Percentiles rank a stretch among this genome's conserved stretches.
These are phyloP conservation scores for Termitomyces sp. DNA, from an alignment of 768 basidiomycete species.

Conservation along the genomic window DNA sequence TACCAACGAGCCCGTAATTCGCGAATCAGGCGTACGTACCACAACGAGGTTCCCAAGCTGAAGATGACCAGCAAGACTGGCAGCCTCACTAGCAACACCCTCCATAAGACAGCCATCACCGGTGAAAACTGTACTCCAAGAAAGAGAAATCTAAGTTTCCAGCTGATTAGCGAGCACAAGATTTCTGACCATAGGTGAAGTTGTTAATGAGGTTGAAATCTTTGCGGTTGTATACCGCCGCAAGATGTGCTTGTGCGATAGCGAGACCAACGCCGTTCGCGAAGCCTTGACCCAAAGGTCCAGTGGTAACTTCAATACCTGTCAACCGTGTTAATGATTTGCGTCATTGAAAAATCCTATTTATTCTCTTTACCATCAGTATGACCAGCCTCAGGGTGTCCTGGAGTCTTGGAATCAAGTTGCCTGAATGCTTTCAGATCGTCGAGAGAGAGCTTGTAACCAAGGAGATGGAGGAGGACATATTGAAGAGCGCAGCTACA, in stretches of 20 bases:
- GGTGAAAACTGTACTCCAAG: constrained; percentile 56
- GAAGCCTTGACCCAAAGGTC: constrained; percentile 93
- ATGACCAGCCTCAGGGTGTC: constrained; percentile 79
- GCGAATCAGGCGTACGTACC: constrained; percentile 37
- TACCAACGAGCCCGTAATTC: neutral
- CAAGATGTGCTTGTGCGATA: constrained; percentile 88
- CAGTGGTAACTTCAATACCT: constrained; percentile 90
- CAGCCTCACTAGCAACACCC: constrained; percentile 90
- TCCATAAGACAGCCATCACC: constrained; percentile 98
- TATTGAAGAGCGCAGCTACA: constrained; percentile 89
- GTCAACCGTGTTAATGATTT: constrained; percentile 1
- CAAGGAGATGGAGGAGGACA: constrained; percentile 83
- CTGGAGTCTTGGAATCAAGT: constrained; percentile 83
- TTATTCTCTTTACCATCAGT: constrained; percentile 33
- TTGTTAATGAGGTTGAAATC: constrained; percentile 79
- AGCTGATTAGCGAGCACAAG: neutral
- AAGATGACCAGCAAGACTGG: constrained; percentile 89
- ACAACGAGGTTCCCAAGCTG: constrained; percentile 91
- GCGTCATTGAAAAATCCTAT: neutral
- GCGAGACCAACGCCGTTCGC: constrained; percentile 91
- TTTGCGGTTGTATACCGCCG: constrained; percentile 85
- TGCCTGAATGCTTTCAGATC: constrained; percentile 94
- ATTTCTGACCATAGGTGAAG: constrained; percentile 71
- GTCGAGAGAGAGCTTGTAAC: constrained; percentile 88
- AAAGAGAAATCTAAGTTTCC: constrained; percentile 4